phyloP scores from a whole-genome alignment of 768 basidiomycete genomes.

The Tulasnella sp. region DNA sequence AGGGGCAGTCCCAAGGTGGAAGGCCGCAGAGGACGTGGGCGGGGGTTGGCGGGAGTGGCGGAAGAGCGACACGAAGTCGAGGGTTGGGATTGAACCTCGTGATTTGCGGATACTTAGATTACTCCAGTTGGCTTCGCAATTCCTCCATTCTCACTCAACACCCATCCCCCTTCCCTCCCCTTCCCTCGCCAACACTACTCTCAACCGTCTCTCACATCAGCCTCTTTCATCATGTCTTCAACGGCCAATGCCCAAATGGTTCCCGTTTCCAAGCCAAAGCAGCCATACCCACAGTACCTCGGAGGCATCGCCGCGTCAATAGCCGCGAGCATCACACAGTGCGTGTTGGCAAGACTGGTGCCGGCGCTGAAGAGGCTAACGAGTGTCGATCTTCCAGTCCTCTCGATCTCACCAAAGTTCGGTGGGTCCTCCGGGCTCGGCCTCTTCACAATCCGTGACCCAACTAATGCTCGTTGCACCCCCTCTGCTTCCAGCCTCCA shows the following conservation, averaged over 20 bases:
- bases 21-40: background rate
- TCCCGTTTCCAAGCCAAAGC: conserved; percentile 50
- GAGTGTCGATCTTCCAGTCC: conserved; percentile 53
- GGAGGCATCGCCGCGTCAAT: conserved; percentile 86
- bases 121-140: conserved; percentile 19
- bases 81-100: background rate
- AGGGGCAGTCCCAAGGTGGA: background rate
- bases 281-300: conserved; percentile 85
- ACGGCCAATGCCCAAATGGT: conserved; percentile 24
- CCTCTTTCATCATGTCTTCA: conserved; percentile 29
- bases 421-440: conserved; percentile 41
- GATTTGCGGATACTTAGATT: conserved; percentile 12
- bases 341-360: conserved; percentile 40
- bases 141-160: background rate
- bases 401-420: conserved; percentile 87
- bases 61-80: conserved; percentile 1
- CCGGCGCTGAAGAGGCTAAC: background rate
- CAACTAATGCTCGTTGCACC: background rate
- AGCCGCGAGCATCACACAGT: conserved; percentile 88
- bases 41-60: conserved; percentile 2
- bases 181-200: background rate
- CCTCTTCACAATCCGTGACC: background rate
- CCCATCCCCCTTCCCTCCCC: conserved; percentile 5
- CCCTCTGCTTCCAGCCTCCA: conserved; percentile 53
- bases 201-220: background rate